Conservation (phyloP, 1,139 yeast genomes). For the Yamadazyma dushanensis region DNA sequence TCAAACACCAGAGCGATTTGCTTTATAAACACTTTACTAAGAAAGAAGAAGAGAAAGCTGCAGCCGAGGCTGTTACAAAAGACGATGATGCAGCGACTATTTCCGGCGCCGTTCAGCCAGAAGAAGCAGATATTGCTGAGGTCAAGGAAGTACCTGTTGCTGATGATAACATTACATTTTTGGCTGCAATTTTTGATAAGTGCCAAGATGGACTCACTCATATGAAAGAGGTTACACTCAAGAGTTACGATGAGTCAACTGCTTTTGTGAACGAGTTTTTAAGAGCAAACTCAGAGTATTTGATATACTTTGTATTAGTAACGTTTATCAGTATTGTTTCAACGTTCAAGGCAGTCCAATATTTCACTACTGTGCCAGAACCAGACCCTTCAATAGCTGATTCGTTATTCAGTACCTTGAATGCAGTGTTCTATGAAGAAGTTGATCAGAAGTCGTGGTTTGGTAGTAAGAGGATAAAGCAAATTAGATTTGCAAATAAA, state of each 20-base stretch:
- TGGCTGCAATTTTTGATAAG: too few species aligned
- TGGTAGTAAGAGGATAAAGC: slow-evolving; percentile 1
- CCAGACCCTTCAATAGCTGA: neutral
- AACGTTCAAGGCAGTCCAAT: slow-evolving; percentile 1
- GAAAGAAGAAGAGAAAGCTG: neutral
- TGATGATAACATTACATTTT: too few species aligned
- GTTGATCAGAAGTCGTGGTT: slow-evolving; percentile 1
- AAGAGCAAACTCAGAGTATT: slow-evolving; percentile 12
- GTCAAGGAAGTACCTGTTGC: too few species aligned
- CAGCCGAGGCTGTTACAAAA: neutral
- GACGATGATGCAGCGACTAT: too few species aligned
- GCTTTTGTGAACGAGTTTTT: neutral
- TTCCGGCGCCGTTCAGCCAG: too few species aligned
- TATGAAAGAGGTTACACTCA: neutral
- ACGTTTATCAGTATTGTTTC: neutral
- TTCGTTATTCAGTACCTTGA: neutral
- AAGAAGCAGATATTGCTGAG: too few species aligned
- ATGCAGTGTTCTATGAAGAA: slow-evolving; percentile 2
- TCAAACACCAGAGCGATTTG: slow-evolving; percentile 26
- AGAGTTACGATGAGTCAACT: neutral
- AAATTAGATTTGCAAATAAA: neutral
- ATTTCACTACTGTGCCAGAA: neutral
- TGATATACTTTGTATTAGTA: slow-evolving; percentile 11
- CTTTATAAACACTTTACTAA: slow-evolving; percentile 19
- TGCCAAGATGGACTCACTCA: neutral